Evolutionary conservation across 495 filamentous ascomycete genomes (phyloP).

Genomic region (Penicillium subrubescens): DNA sequence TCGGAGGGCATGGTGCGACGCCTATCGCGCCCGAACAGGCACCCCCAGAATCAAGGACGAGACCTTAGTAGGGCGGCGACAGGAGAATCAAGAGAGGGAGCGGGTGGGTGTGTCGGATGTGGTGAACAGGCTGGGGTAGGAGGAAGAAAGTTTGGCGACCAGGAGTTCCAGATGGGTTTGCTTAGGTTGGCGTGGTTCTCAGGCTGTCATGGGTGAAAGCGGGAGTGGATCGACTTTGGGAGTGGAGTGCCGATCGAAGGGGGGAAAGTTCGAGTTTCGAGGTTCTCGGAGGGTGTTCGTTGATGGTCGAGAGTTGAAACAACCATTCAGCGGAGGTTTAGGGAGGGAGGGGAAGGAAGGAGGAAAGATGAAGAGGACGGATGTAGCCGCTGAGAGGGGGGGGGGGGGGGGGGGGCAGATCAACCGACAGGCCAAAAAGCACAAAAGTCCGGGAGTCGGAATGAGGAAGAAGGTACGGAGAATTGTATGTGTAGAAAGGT

Average conservation of each 20-base stretch:
- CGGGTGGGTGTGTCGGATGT: background rate
- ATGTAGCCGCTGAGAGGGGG: constrained; percentile 30
- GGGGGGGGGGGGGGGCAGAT: constrained; percentile 7
- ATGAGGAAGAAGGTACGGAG: background rate
- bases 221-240: constrained; percentile 18
- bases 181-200: background rate
- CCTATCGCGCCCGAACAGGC: constrained; percentile 18
- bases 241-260: constrained; percentile 25
- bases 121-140: background rate
- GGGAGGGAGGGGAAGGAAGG: constrained; percentile 5
- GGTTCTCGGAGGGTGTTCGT: constrained; percentile 1
- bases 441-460: background rate
- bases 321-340: background rate
- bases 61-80: background rate
- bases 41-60: constrained; percentile 7
- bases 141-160: background rate
- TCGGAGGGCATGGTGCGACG: constrained; percentile 29
- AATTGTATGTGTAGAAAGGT: background rate
- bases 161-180: background rate
- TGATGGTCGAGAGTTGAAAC: background rate
- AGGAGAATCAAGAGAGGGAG: background rate
- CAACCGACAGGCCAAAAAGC: background rate
- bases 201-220: constrained; percentile 22
- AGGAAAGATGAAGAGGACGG: constrained; percentile 18
- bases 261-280: background rate